Percentiles rank a stretch among this genome's conserved stretches.
phyloP scores from a whole-genome alignment of 805 yeast species.

The Wickerhamomyces alni region DNA sequence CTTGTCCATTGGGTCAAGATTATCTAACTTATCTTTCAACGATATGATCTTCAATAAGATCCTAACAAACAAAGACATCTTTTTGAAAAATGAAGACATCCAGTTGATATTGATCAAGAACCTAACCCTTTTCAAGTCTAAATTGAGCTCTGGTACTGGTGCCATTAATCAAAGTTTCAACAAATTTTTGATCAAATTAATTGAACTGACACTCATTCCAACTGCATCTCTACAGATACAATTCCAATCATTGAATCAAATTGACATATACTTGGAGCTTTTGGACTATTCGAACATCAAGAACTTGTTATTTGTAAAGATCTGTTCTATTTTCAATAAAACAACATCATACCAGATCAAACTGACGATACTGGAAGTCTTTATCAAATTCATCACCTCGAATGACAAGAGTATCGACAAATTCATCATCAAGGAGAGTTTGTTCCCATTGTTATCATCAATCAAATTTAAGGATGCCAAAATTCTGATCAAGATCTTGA shows the following conservation, averaged over 20 bases:
- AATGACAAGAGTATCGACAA: slow-evolving; percentile 61
- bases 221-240: slow-evolving; percentile 37
- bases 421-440: slow-evolving; percentile 64
- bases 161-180: slow-evolving; percentile 38
- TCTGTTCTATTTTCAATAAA: slow-evolving; percentile 69
- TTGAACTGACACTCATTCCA: slow-evolving; percentile 29
- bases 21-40: slow-evolving; percentile 74
- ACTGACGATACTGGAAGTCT: slow-evolving; percentile 54
- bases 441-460: slow-evolving; percentile 71
- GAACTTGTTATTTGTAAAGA: slow-evolving; percentile 65
- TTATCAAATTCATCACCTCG: slow-evolving; percentile 43
- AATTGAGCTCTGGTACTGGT: slow-evolving; percentile 25
- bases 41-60: slow-evolving; percentile 53
- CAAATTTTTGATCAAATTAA: slow-evolving; percentile 38
- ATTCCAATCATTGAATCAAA: slow-evolving; percentile 42
- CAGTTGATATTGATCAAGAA: slow-evolving; percentile 42
- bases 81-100: slow-evolving; percentile 34
- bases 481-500: slow-evolving; percentile 45
- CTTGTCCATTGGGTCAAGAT: slow-evolving; percentile 52
- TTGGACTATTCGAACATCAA: slow-evolving; percentile 69
- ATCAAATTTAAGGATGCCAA: slow-evolving; percentile 74
- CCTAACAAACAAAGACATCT: slow-evolving; percentile 22
- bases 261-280: slow-evolving; percentile 35
- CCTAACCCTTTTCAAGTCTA: slow-evolving; percentile 38
- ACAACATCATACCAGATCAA: slow-evolving; percentile 83